phyloP scores from a whole-genome alignment of 1,284 basidiomycete genomes.

The Pholiota adiposa region DNA sequence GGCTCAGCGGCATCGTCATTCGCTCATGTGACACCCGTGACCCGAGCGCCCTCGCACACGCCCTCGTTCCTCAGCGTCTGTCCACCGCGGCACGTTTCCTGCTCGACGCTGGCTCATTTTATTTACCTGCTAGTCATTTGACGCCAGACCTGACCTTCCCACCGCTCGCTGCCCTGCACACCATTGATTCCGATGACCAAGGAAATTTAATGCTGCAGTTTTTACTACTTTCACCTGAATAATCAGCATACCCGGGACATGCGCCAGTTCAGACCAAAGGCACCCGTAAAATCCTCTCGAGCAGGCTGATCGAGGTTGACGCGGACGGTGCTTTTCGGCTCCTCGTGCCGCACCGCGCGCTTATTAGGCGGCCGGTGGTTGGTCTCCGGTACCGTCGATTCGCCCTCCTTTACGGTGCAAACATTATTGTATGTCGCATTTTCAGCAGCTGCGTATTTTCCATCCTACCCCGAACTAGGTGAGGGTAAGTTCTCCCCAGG shows the following conservation, averaged over 20 bases:
- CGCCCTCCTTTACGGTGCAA: background rate
- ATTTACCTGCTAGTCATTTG: too few relatives aligned
- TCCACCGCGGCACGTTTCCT: background rate
- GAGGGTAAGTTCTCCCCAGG: background rate
- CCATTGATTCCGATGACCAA: background rate
- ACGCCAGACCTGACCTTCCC: too few relatives aligned
- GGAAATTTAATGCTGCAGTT: background rate
- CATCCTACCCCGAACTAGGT: background rate
- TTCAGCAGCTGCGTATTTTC: background rate
- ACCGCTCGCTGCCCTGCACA: too few relatives aligned
- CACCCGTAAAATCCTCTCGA: background rate
- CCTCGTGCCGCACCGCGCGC: background rate
- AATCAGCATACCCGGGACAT: background rate
- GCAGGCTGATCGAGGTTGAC: background rate
- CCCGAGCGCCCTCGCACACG: background rate
- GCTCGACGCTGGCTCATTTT: background rate
- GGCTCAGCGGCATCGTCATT: conserved; percentile 20
- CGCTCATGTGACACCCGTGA: background rate
- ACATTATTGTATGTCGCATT: background rate
- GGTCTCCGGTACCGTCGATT: background rate
- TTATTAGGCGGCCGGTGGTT: background rate
- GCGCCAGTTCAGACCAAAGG: background rate
- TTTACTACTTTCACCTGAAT: background rate
- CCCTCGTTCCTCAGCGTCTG: background rate
- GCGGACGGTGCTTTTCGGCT: background rate